These are phyloP conservation scores for Quercus suber DNA, from an alignment of 306 rosid genomes.

Conservation along the genomic window DNA sequence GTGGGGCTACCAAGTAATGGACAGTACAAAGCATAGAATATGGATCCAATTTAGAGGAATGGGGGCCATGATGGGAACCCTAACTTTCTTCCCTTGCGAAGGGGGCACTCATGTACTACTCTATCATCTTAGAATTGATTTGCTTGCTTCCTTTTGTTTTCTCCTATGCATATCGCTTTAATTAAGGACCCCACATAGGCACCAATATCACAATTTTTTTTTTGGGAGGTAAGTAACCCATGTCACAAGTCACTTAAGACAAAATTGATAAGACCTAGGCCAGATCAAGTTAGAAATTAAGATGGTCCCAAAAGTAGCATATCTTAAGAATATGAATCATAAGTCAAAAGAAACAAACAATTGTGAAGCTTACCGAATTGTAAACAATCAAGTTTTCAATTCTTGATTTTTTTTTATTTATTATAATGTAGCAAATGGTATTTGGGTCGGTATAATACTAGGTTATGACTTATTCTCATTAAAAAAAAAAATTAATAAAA, in stretches of 20 bases:
- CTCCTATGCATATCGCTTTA: conserved; percentile 39
- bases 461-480: not conserved
- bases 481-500: not conserved
- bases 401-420: not conserved
- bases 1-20: conserved; percentile 42
- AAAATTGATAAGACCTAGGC: conserved; percentile 33
- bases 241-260: conserved; percentile 23
- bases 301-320: conserved; percentile 44
- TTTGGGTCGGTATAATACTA: conserved; percentile 35
- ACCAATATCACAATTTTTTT: conserved; percentile 25
- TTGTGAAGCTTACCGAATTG: conserved; percentile 26
- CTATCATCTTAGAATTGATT: conserved; percentile 64
- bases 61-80: conserved; percentile 61
- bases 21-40: conserved; percentile 59
- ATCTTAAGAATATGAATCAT: conserved; percentile 37
- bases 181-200: conserved; percentile 36
- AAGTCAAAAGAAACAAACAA: conserved; percentile 33
- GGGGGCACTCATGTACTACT: conserved; percentile 55
- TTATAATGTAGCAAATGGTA: conserved; percentile 26
- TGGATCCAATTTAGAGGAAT: conserved; percentile 46
- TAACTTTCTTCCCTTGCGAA: conserved; percentile 69
- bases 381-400: conserved; percentile 15
- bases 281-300: conserved; percentile 26
- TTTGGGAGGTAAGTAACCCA: no score
- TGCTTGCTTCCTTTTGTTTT: conserved; percentile 63